Evolutionary conservation across 2,329 filamentous ascomycete genomes (phyloP).

Genomic region (Fusarium penzigii): DNA sequence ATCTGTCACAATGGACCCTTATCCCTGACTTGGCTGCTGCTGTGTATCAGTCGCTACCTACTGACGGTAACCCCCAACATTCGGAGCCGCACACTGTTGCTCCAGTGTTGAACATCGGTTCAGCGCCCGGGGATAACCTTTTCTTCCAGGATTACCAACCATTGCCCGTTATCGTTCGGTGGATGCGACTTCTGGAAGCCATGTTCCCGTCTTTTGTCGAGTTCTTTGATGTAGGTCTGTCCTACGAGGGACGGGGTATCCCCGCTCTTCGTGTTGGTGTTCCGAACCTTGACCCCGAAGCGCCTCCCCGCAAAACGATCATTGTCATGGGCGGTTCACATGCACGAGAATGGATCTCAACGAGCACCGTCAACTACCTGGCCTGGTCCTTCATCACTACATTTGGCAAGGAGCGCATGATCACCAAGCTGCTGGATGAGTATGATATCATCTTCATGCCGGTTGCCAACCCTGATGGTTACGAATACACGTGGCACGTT

Average conservation of each 20-base stretch:
- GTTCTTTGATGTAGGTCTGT: constrained; percentile 76
- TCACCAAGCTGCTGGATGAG: constrained; percentile 76
- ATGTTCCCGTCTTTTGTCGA: constrained; percentile 84
- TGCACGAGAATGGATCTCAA: constrained; percentile 95
- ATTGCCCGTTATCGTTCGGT: constrained; percentile 76
- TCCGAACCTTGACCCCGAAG: constrained; percentile 45
- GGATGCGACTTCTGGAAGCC: constrained; percentile 87
- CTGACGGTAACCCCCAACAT: constrained; percentile 15
- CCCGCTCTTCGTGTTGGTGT: constrained; percentile 74
- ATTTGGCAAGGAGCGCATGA: constrained; percentile 70
- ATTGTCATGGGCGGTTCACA: constrained; percentile 85
- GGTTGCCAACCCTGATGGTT: constrained; percentile 89
- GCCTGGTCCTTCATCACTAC: constrained; percentile 85
- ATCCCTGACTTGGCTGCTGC: constrained; percentile 79
- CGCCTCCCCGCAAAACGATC: constrained; percentile 68
- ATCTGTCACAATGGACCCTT: constrained; percentile 69
- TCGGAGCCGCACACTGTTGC: constrained; percentile 29
- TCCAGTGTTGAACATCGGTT: constrained; percentile 33
- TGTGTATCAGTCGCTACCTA: constrained; percentile 58
- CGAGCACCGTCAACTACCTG: constrained; percentile 85
- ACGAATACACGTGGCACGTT: constrained; percentile 88
- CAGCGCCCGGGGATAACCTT: constrained; percentile 61
- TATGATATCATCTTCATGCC: constrained; percentile 91
- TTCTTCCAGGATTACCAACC: constrained; percentile 96
- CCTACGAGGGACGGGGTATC: constrained; percentile 86